These are phyloP conservation scores for Hymenoscyphus albidus DNA, from an alignment of 2,329 filamentous ascomycete species.

Conservation along the genomic window DNA sequence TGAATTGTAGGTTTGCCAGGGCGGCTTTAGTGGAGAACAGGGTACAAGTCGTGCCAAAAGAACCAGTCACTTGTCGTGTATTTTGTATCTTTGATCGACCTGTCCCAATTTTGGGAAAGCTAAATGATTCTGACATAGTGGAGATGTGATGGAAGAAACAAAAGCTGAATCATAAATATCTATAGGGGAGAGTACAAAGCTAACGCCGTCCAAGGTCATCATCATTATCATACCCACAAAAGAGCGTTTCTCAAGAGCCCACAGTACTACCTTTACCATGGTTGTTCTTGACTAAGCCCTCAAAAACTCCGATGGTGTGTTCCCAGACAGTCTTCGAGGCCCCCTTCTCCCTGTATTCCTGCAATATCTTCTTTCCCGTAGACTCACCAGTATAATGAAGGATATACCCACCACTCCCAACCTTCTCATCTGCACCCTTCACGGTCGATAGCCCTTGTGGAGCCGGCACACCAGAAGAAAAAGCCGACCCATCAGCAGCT, in stretches of 20 bases:
- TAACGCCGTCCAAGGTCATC: background rate
- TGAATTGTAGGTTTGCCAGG: too few species aligned
- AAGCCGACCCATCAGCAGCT: slow-evolving; percentile 7
- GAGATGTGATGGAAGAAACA: too few species aligned
- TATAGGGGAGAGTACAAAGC: background rate
- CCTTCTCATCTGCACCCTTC: slow-evolving; percentile 11
- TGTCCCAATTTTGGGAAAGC: too few species aligned
- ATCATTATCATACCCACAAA: background rate
- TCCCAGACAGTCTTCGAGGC: slow-evolving; percentile 27
- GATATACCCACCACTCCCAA: slow-evolving; percentile 20
- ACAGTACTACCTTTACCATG: background rate
- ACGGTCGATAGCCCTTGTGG: slow-evolving; percentile 15
- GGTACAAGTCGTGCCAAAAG: too few species aligned
- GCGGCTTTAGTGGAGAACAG: too few species aligned
- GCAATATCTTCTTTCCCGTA: slow-evolving; percentile 22
- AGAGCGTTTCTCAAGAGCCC: background rate
- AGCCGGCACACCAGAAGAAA: slow-evolving; percentile 20
- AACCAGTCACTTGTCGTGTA: too few species aligned
- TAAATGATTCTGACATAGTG: too few species aligned
- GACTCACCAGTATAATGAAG: slow-evolving; percentile 29
- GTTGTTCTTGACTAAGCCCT: slow-evolving; percentile 27
- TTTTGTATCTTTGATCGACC: too few species aligned
- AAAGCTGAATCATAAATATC: too few species aligned
- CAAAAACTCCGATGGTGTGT: slow-evolving; percentile 29
- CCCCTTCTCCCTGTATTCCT: slow-evolving; percentile 23